Conservation (phyloP, 2,329 filamentous ascomycete genomes). For the Laburnicola sp. region DNA sequence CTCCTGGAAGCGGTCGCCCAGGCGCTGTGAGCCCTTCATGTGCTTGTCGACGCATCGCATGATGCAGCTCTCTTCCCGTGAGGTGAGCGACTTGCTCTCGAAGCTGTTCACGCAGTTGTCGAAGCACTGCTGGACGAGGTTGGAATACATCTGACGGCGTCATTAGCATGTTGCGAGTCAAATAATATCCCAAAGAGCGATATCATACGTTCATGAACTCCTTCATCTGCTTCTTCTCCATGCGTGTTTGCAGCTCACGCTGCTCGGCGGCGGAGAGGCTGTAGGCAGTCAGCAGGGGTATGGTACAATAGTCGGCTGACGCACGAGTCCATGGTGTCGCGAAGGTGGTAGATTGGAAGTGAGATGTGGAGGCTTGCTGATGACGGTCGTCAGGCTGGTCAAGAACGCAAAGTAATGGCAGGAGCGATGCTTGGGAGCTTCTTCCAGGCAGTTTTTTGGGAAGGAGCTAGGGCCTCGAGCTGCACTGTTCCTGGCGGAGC, state of each 20-base stretch:
- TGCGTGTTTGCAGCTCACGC: constrained; percentile 88
- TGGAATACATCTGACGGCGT: constrained; percentile 64
- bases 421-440: constrained; percentile 18
- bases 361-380: not conserved
- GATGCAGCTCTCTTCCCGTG: constrained; percentile 88
- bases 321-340: constrained; percentile 42
- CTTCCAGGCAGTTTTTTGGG: constrained; percentile 26
- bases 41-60: constrained; percentile 95
- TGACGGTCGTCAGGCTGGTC: constrained; percentile 19
- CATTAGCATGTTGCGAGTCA: constrained; percentile 5
- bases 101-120: constrained; percentile 97
- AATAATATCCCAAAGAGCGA: constrained; percentile 1
- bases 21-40: constrained; percentile 85
- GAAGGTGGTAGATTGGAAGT: not conserved
- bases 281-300: constrained; percentile 20
- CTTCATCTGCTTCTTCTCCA: constrained; percentile 98
- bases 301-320: constrained; percentile 8
- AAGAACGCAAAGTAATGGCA: constrained; percentile 9
- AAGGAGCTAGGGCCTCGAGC: constrained; percentile 20
- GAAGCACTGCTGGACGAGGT: constrained; percentile 87
- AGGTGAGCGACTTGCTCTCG: constrained; percentile 90
- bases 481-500: not conserved
- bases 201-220: constrained; percentile 91
- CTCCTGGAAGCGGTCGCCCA: constrained; percentile 88
- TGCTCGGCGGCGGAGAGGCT: constrained; percentile 79